Evolutionary conservation across 306 rosid genomes (phyloP), one percentile per base, ranked within the genome.

Genomic region (Mucuna pruriens): DNA sequence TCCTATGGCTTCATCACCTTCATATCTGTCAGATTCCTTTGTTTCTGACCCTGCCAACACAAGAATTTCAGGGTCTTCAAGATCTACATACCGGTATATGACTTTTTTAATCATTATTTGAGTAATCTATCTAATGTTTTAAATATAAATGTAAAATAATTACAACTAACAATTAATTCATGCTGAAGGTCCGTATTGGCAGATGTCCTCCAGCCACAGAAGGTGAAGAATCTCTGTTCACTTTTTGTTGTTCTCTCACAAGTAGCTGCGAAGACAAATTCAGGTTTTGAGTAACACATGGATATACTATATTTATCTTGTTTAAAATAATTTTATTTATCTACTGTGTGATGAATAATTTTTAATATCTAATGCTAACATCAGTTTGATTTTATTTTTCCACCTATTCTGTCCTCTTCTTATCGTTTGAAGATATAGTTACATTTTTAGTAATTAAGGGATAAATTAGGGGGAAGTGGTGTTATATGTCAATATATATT

Each of bases 111-210:
- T 46, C 62, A 72, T 75, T 71, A 77, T 73, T 66, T 74, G 64
- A 74, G 3, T 12, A 71, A 57, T 36, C 60, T 58, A 44, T 9
- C 6, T 60, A n/a, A 45, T 26, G 52, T 78, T 86, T 77, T 63
- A 54, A 17, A 45, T 58, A 9, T 42, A 22, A 33, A 46, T 26
- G 64, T 36, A 31, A 81, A 39, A 67, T 3, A 75, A 55, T 71
- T 33, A 52, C 29, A 74, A 19, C 64, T 66, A 65, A 73, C 73
- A 78, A 36, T 69, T 36, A 62, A 55, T 77, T 85, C 54, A 52
- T 85, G 85, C 82, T 84, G 92, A 78, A 92, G 97, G 89, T 92
- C 95, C 58, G 80, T 86, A 74, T 74, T 91, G 88, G 87, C 87
- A 20, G 85, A 87, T 83, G 90, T 86, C 80, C 86, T 92, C 90